Evolutionary conservation across 2,329 filamentous ascomycete genomes (phyloP), one percentile per base, ranked within the genome.

Genomic region (Colletotrichum sp.): DNA sequence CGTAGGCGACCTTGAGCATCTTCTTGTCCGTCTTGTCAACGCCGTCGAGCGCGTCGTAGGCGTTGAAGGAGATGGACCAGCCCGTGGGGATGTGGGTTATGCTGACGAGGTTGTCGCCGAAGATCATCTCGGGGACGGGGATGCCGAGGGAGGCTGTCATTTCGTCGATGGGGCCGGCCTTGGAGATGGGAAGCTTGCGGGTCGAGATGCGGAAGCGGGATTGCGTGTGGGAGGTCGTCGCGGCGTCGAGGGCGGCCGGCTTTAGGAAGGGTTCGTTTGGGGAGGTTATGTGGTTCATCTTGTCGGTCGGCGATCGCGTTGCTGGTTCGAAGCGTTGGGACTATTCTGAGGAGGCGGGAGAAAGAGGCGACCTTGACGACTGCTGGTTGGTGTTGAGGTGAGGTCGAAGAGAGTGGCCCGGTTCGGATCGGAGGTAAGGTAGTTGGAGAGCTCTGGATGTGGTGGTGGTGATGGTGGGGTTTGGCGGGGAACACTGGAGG

Each of bases 71-170:
- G 77, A 99, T 88, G 60, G 88, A 88, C 95, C 96, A 99, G 60
- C 92, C 92, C n/a, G 90, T 92, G 24, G 90, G 89, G n/a, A 87
- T 77, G 86, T 99, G 95, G 69, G 92, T 89, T 76, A 99, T 90
- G 8, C 91, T 87, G 55, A 98, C 93, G 74, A 94, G 88, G 85
- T 99, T 99, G 88, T 99, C 96, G 77, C 97, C 97, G 83, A 99
- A 99, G 79, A 99, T 99, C 97, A 99, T 99, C 87, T 99, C 97
- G 10, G 97, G 97, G 55, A 96, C 92, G 21, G 96, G 93, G 82
- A 99, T 98, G 34, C 93, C 93, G 70, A 99, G 90, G 77, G 91
- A 92, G 73, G 90, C 89, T 55, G 93, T 93, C 92, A 99, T 95
- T 49, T 91, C 92, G 82, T 98, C 96, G 82, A 99, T 99, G 67